These are phyloP conservation scores for Exutisphaerella laricina DNA, from an alignment of 2,329 filamentous ascomycete species.

Conservation along the genomic window DNA sequence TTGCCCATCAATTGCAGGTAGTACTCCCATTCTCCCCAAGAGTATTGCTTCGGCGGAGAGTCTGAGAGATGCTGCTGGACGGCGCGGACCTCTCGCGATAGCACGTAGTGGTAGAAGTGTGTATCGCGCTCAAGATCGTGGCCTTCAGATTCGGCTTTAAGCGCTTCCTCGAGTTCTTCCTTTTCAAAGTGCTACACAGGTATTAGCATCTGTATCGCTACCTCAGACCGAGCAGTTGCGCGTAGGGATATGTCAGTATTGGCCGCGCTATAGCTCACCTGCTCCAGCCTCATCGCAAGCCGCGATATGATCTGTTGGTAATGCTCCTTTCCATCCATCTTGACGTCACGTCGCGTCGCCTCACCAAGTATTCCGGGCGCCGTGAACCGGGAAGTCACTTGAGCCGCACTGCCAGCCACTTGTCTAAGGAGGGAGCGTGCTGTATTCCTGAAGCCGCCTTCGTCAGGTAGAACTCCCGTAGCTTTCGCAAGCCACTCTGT, in stretches of 20 bases:
- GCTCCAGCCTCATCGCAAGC: constrained; percentile 23
- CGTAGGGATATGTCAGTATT: too few relatives aligned
- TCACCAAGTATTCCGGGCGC: constrained; percentile 15
- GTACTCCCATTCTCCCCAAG: constrained; percentile 43
- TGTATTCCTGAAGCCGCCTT: constrained; percentile 3
- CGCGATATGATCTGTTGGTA: constrained; percentile 17
- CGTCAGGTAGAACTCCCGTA: constrained; percentile 37
- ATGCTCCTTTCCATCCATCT: constrained; percentile 18
- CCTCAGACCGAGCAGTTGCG: too few relatives aligned
- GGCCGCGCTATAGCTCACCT: not conserved
- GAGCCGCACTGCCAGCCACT: constrained; percentile 4
- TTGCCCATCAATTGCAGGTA: constrained; percentile 46
- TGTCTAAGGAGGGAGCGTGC: constrained; percentile 23
- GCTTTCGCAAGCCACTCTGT: constrained; percentile 52
- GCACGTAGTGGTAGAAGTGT: constrained; percentile 48
- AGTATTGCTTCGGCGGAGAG: constrained; percentile 35
- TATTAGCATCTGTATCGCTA: too few relatives aligned
- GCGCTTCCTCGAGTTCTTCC: constrained; percentile 35
- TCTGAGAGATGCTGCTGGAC: constrained; percentile 40
- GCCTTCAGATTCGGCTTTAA: constrained; percentile 32
- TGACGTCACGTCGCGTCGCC: constrained; percentile 8
- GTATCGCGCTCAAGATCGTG: constrained; percentile 44
- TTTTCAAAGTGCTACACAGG: constrained; percentile 36
- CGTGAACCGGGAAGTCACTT: constrained; percentile 18
- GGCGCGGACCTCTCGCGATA: constrained; percentile 41